phyloP scores from a whole-genome alignment of 2,329 filamentous ascomycete genomes.

The Neocucurbitaria cava region DNA sequence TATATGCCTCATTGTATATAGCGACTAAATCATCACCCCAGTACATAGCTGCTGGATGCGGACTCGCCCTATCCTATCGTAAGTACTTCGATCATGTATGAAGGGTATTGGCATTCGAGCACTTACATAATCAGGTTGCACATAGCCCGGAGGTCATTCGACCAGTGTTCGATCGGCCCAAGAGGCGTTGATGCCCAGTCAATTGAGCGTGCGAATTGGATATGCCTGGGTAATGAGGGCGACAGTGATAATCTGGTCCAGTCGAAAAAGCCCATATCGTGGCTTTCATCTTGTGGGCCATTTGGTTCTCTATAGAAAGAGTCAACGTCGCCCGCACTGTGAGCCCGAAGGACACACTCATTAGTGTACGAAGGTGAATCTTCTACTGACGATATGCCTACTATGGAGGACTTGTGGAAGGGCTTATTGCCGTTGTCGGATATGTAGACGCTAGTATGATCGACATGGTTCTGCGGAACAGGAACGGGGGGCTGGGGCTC shows the following conservation, averaged over 20 bases:
- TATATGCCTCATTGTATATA: conserved; percentile 76
- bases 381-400: conserved; percentile 29
- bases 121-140: conserved; percentile 77
- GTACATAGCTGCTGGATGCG: conserved; percentile 73
- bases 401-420: conserved; percentile 17
- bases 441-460: conserved; percentile 2
- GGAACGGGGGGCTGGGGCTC: conserved; percentile 19
- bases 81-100: conserved; percentile 5
- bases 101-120: neutral
- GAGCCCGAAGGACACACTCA: conserved; percentile 51
- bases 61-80: conserved; percentile 40
- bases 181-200: conserved; percentile 78
- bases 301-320: conserved; percentile 42
- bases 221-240: conserved; percentile 70
- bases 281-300: conserved; percentile 22
- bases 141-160: conserved; percentile 75
- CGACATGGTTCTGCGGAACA: conserved; percentile 7
- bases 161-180: conserved; percentile 78
- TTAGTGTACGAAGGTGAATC: conserved; percentile 42
- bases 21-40: conserved; percentile 75
- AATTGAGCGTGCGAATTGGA: conserved; percentile 72
- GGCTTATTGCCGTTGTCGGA: conserved; percentile 3
- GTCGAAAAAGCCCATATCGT: conserved; percentile 70
- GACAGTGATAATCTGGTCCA: conserved; percentile 77
- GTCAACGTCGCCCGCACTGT: conserved; percentile 50